A percentile compares a stretch with the other conserved stretches of the same genome.
These are phyloP conservation scores for Cryptococcus hybrid DNA, from an alignment of 1,284 basidiomycete species.

Conservation along the genomic window DNA sequence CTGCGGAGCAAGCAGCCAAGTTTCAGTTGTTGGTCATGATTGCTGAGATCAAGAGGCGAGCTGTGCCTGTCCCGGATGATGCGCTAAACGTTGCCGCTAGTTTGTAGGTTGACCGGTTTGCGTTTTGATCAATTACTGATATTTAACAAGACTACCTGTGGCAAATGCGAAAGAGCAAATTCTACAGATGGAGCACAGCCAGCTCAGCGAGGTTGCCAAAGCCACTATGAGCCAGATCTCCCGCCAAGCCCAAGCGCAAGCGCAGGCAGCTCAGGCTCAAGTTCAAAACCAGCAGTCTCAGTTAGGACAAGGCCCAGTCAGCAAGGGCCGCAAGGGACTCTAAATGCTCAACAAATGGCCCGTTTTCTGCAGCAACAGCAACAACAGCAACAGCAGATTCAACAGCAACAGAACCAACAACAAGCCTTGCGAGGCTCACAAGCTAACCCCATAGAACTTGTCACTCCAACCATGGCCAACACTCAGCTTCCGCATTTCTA, in stretches of 20 bases:
- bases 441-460: slow-evolving; percentile 15
- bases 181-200: slow-evolving; percentile 7
- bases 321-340: neutral
- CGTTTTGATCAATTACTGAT: neutral
- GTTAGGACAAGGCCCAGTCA: neutral
- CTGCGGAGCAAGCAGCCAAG: slow-evolving; percentile 10
- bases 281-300: neutral
- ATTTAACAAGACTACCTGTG: slow-evolving; percentile 2
- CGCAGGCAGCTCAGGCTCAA: slow-evolving; percentile 4
- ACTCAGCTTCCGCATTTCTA: slow-evolving; percentile 9
- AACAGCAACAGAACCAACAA: slow-evolving; percentile 2
- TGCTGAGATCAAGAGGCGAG: slow-evolving; percentile 13
- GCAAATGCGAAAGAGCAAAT: slow-evolving; percentile 7
- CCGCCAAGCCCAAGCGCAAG: neutral
- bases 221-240: slow-evolving; percentile 2
- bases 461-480: slow-evolving; percentile 15
- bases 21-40: slow-evolving; percentile 13
- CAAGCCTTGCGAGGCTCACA: slow-evolving; percentile 13
- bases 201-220: slow-evolving; percentile 7
- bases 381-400: neutral
- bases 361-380: neutral
- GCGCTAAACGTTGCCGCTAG: slow-evolving; percentile 11
- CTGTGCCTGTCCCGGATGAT: slow-evolving; percentile 11
- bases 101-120: slow-evolving; percentile 5
- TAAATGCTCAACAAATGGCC: neutral